Evolutionary conservation across 2,329 filamentous ascomycete species (phyloP).

Genomic region (Pseudopyrenochaeta lycopersici): DNA sequence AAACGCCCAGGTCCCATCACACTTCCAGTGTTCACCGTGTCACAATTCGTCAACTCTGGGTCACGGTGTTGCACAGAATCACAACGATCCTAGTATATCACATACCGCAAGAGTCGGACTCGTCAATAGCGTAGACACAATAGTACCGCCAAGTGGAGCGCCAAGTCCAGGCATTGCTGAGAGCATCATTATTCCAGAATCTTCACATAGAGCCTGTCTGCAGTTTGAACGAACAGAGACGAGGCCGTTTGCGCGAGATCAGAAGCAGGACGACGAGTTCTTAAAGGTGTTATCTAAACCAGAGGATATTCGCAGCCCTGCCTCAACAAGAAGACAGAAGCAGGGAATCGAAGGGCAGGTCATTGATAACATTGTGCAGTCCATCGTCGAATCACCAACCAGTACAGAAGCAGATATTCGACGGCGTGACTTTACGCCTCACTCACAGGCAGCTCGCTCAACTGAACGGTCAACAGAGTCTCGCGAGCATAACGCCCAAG

Average conservation of each 20-base stretch:
- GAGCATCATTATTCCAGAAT: slow-evolving; percentile 3
- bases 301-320: not conserved
- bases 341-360: not conserved
- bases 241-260: not conserved
- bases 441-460: slow-evolving; percentile 3
- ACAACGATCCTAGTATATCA: not conserved
- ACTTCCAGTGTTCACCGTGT: slow-evolving; percentile 17
- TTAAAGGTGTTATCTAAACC: not conserved
- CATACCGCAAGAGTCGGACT: not conserved
- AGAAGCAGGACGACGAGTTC: not conserved
- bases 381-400: not conserved
- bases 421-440: not conserved
- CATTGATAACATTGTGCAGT: not conserved
- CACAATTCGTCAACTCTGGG: too few species aligned
- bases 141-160: not conserved
- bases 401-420: not conserved
- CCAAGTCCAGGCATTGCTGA: slow-evolving; percentile 2
- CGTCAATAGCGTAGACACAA: not conserved
- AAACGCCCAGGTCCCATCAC: slow-evolving; percentile 19
- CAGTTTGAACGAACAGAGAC: not conserved
- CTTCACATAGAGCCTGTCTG: slow-evolving; percentile 2
- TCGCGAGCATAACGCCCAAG: slow-evolving; percentile 37
- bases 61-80: not conserved
- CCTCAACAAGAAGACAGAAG: not conserved
- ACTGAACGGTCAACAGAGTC: slow-evolving; percentile 7